Conservation (phyloP, 352 stramenopile genomes). For the Chloridella minuta region DNA sequence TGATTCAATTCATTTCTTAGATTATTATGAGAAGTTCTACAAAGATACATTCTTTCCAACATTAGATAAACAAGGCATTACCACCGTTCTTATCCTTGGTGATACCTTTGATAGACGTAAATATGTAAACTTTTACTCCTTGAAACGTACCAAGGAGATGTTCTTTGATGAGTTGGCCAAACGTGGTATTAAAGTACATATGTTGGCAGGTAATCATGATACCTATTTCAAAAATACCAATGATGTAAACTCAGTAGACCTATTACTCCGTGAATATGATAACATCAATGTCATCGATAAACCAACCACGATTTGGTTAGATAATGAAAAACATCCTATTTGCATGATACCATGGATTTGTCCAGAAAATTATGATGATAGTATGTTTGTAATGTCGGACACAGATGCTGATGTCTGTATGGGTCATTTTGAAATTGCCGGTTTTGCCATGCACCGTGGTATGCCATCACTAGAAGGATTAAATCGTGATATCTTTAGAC, state of each 20-base stretch:
- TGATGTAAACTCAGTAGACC: background rate
- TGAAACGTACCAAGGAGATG: no score
- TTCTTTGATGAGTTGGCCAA: no score
- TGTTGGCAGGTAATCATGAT: conserved; percentile 5
- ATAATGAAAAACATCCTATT: background rate
- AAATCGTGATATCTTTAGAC: background rate
- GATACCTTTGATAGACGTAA: no score
- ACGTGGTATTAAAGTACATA: background rate
- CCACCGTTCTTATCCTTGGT: no score
- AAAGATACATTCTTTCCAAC: no score
- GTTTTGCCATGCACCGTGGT: background rate
- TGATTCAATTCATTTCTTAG: no score
- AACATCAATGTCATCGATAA: background rate
- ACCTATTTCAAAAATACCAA: background rate
- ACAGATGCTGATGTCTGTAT: background rate
- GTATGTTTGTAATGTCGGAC: background rate
- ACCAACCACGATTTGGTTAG: background rate
- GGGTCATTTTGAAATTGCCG: conserved; percentile 2
- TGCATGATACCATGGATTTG: background rate
- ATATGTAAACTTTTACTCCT: no score
- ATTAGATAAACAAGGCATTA: no score
- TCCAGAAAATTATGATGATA: background rate
- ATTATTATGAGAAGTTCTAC: no score
- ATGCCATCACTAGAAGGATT: background rate
- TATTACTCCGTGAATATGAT: background rate